Evolutionary conservation across 1,139 yeast genomes (phyloP), one percentile per base, ranked within the genome.

Genomic region (Protomyces lactucae-debilis): DNA sequence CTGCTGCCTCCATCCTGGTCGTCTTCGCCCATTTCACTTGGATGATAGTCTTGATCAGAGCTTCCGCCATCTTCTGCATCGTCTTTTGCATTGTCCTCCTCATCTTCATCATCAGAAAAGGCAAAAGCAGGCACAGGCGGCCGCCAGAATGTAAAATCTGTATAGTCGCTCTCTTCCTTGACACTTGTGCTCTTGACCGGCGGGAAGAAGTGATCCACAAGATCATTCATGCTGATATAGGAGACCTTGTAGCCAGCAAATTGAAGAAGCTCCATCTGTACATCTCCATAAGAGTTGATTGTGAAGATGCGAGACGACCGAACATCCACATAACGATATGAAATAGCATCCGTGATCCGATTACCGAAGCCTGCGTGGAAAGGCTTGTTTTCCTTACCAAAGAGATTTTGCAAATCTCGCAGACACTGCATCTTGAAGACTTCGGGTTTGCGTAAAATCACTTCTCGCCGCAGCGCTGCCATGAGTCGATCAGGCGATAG

Each of bases 351-450:
- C 0, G 99, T 95, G 67, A 95, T 93, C 70, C 96, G 80, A 73
- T 95, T 95, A 25, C 99, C 99, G 74, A 95, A 95, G 0, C 99
- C 99, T 4, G 99, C 99, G 75, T 89, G 92, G 72, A 95, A 95
- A 3, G 98, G 97, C 0, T 92, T 87, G 48, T 72, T 71, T 3
- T 71, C 72, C 51, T 73, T 74, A 12, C 73, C 76, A 69, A 74
- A 84, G 39, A 95, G 78, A 65, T 86, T 82, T 71, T 85, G 84
- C 67, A 95, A 86, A 77, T 95, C 99, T 61, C 87, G 85, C 68
- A 95, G 79, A 76, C 99, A 93, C 0, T 99, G 96, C 95, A 95
- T 95, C 72, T 95, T 95, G 79, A 95, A 95, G 39, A 95, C 95
- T 74, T 95, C 99, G 0, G 99, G 99, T 73, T 93, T 92, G 70